Evolutionary conservation across 371 early-diverging fungal genomes (phyloP).

Genomic region (Mucor piriformis): DNA sequence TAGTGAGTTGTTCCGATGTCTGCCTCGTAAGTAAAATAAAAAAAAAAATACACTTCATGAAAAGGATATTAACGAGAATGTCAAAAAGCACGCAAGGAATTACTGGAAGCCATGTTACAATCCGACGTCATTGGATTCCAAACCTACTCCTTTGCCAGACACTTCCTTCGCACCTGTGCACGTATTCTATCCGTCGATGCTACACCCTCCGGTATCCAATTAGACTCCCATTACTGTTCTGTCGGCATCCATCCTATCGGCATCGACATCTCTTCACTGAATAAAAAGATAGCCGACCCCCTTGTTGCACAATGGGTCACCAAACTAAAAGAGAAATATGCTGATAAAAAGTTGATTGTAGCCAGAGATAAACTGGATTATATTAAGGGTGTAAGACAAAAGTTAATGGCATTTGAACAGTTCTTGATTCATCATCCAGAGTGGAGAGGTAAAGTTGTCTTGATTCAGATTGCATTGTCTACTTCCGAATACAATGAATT

Average conservation of each 20-base stretch:
- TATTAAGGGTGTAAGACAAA: conserved; percentile 98
- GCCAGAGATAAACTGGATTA: conserved; percentile 98
- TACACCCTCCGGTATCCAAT: conserved; percentile 81
- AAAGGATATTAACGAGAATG: neutral
- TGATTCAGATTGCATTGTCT: conserved; percentile 73
- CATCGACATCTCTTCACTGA: conserved; percentile 64
- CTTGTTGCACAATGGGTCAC: conserved; percentile 76
- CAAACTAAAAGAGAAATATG: conserved; percentile 77
- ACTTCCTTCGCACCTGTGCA: conserved; percentile 89
- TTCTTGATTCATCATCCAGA: conserved; percentile 91
- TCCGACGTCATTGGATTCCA: conserved; percentile 89
- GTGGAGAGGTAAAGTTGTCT: conserved; percentile 83
- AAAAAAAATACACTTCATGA: neutral
- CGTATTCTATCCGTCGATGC: conserved; percentile 84
- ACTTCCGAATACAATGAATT: conserved; percentile 73
- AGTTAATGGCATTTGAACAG: conserved; percentile 91
- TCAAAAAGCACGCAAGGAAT: conserved; percentile 65
- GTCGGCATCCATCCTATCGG: conserved; percentile 96
- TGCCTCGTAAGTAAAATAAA: conserved; percentile 67
- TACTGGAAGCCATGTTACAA: conserved; percentile 86
- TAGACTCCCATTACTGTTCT: conserved; percentile 76
- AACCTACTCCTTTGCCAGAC: conserved; percentile 91
- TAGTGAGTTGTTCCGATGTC: conserved; percentile 88
- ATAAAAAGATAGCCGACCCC: conserved; percentile 63
- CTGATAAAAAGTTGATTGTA: conserved; percentile 85